Evolutionary conservation across 2,329 filamentous ascomycete genomes (phyloP), one percentile per base, ranked within the genome.

Genomic region (Aspergillus sp.): DNA sequence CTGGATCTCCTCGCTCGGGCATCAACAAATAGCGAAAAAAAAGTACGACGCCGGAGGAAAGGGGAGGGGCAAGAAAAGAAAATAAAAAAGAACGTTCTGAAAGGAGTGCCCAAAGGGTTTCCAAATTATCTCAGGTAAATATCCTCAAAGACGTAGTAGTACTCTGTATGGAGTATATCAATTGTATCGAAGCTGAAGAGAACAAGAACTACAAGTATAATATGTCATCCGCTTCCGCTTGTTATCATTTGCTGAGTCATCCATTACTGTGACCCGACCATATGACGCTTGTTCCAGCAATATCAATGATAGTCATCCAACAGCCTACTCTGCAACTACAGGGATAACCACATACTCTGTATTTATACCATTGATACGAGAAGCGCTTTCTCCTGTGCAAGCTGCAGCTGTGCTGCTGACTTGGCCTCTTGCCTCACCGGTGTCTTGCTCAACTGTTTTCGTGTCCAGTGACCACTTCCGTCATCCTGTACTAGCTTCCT

Each of bases 241-340:
- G 39, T 26, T 50, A 51, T 52, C 49, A 41, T 12, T 19, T 46
- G 62, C 57, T 66, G 62, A 66, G 63, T 66, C 63, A 66, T 57
- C 60, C 61, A 62, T 63, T 56, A 51, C 41, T 45, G 53, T 63
- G 62, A 65, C 57, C 56, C 55, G 57, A 52, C 54, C 63, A 50
- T 55, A 67, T 67, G 64, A 67, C 64, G 63, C 57, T 56, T 57
- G 54, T 19, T 19, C 19, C 55, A 59, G 48, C 52, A 5, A 32
- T 32, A 32, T 9, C 30, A 32, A 9, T 6, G 30, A 6, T 32
- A 32, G 19, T 19, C 19, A 19, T 19, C 19, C 19, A 19, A 19
- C 19, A 19, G 19, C 19, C 19, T 19, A 19, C 19, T 19, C 19
- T 19, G 19, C 19, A 19, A 19, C 19, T 19, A 19, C 19, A 19